Percentiles rank a stretch among this genome's conserved stretches.
phyloP scores from a whole-genome alignment of 352 stramenopile genomes.

The Pythium phragmitis region DNA sequence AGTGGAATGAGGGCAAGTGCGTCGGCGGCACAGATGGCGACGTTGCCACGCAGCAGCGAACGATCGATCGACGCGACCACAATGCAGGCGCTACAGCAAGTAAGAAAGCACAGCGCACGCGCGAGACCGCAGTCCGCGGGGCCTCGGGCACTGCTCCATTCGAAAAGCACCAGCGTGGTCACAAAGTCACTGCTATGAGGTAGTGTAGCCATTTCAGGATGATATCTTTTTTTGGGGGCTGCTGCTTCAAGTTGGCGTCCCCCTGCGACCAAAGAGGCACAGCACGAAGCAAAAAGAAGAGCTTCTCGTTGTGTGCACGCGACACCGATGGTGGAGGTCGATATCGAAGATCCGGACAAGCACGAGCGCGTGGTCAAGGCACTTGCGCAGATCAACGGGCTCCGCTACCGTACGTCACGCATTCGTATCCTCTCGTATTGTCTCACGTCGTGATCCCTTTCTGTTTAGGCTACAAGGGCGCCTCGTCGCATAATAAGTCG shows the following conservation, averaged over 20 bases:
- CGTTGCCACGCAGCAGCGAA: background rate
- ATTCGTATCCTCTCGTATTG: too few relatives aligned
- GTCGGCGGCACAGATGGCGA: constrained; percentile 8
- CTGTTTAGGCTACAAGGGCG: constrained; percentile 45
- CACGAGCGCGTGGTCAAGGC: constrained; percentile 62
- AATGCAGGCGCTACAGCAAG: constrained; percentile 48
- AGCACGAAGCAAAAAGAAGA: background rate
- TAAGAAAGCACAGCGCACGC: constrained; percentile 32
- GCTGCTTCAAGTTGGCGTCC: background rate
- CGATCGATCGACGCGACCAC: constrained; percentile 37
- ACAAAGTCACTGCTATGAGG: constrained; percentile 24
- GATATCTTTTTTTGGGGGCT: background rate
- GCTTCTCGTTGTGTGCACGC: background rate
- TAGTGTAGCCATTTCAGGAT: constrained; percentile 2
- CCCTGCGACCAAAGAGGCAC: too few relatives aligned
- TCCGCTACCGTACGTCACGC: constrained; percentile 53
- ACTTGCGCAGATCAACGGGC: constrained; percentile 68
- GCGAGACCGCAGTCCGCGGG: constrained; percentile 48
- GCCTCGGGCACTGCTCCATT: constrained; percentile 1
- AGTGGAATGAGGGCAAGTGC: constrained; percentile 5
- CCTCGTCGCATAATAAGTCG: constrained; percentile 17
- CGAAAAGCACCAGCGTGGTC: constrained; percentile 12
- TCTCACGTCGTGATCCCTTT: background rate
- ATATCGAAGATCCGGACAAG: constrained; percentile 35
- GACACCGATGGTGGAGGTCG: background rate